Evolutionary conservation across 352 stramenopile genomes (phyloP), one percentile per base, ranked within the genome.

Genomic region (Phytophthora cryptogea): DNA sequence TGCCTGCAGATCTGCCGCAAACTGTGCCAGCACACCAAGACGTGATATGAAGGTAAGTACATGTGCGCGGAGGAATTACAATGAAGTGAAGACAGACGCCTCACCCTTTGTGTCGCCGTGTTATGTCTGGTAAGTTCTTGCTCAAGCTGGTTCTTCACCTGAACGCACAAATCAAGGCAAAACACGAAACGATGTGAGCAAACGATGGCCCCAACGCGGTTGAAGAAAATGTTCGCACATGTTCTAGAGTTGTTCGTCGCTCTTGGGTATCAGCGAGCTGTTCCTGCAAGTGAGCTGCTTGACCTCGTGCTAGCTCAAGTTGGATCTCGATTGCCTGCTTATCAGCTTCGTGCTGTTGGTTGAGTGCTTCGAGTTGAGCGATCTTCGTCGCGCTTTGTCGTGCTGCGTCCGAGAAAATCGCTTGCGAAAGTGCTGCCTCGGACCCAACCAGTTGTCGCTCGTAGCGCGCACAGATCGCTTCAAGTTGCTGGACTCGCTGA

Each of bases 391-490:
- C 59, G 47, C 67, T 82, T 44, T 83, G 67, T 53, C 53, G 59
- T 32, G 59, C 59, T 41, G 53, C 47, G 53, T 71, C 59, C 1
- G 76, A 83, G 54, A 81, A 69, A 41, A 83, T 72, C 5, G 76
- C 76, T 27, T 72, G 61, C 2, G 75, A 80, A 33, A 88, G 66
- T 33, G 84, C 80, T 0, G 55, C 70, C 32, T 90, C 78, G 16
- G 66, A 74, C 1, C 70, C 72, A 10, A 76, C 53, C 13, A 90
- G 67, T 58, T 88, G 80, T 2, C 50, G 57, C 11, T 90, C 80
- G 40, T 90, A 88, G 2, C 49, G 41, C 1, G 33, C 54, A 41
- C 73, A 84, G 27, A 84, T 66, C 5, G 61, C 36, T 54, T 72
- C 47, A 32, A 88, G 57, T 27, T 88, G 73, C 35, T 71, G 57